phyloP scores from a whole-genome alignment of 176 grass and related monocot genomes.

The Urochloa ruziziensis region DNA sequence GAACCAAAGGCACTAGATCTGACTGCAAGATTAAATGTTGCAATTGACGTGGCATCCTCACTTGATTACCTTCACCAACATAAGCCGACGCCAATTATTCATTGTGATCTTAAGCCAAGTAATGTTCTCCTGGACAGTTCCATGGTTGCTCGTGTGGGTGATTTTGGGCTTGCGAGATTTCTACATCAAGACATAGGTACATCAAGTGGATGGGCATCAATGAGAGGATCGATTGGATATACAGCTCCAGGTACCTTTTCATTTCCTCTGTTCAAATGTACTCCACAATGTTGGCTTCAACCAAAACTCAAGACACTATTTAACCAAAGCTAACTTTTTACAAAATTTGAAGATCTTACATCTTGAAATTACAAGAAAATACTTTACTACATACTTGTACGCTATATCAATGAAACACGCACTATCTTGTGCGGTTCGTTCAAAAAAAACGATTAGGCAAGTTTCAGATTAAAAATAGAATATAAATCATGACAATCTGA shows the following conservation, averaged over 20 bases:
- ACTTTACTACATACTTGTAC: not conserved
- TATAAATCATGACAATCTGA: too few species aligned
- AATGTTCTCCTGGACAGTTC: not conserved
- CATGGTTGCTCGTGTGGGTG: conserved; percentile 26
- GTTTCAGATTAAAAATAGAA: too few species aligned
- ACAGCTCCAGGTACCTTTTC: not conserved
- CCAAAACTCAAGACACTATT: too few species aligned
- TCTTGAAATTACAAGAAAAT: too few species aligned
- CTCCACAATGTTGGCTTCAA: not conserved
- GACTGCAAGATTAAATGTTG: not conserved
- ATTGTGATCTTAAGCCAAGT: conserved; percentile 26
- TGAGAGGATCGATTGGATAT: conserved; percentile 18
- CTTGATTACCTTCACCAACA: conserved; percentile 26
- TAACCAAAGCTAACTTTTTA: too few species aligned
- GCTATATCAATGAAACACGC: too few species aligned
- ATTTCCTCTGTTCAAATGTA: not conserved
- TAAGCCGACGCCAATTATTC: not conserved
- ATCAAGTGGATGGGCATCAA: conserved; percentile 19
- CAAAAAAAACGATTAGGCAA: too few species aligned
- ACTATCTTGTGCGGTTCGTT: too few species aligned
- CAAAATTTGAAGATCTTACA: too few species aligned
- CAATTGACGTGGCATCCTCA: conserved; percentile 10
- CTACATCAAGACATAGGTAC: not conserved
- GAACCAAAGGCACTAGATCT: not conserved
- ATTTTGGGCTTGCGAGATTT: conserved; percentile 19